phyloP scores from a whole-genome alignment of 1,139 yeast genomes.

The Yamadazyma epiphylla region DNA sequence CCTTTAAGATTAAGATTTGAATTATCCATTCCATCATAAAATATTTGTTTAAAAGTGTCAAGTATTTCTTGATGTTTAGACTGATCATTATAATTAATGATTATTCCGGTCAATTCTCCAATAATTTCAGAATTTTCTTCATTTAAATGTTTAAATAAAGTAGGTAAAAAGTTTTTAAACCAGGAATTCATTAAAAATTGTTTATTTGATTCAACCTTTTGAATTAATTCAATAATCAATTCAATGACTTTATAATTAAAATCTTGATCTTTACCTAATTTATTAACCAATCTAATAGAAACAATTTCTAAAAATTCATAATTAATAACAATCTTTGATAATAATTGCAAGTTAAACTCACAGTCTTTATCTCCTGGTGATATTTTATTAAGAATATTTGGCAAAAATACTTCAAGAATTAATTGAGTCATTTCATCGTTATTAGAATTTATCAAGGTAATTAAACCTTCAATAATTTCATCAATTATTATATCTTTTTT shows the following conservation, averaged over 20 bases:
- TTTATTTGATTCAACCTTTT: constrained; percentile 17
- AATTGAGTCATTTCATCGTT: constrained; percentile 30
- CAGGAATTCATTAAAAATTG: constrained; percentile 42
- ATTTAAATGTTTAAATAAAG: constrained; percentile 10
- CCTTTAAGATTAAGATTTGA: constrained; percentile 9
- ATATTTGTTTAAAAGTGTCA: constrained; percentile 25
- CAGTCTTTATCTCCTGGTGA: constrained; percentile 23
- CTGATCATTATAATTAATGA: constrained; percentile 33
- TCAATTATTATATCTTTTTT: constrained; percentile 29
- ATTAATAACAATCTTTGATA: constrained; percentile 43
- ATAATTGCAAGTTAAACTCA: constrained; percentile 36
- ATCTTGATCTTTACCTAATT: constrained; percentile 20
- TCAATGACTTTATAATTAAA: constrained; percentile 18
- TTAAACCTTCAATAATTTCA: constrained; percentile 48
- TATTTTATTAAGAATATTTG: constrained; percentile 53
- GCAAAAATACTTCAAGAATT: constrained; percentile 58
- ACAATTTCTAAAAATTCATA: constrained; percentile 47
- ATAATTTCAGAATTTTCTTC: constrained; percentile 21
- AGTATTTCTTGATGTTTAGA: constrained; percentile 37
- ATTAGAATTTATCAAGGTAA: constrained; percentile 35
- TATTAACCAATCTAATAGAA: constrained; percentile 44
- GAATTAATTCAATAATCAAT: constrained; percentile 19
- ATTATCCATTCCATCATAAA: constrained; percentile 14
- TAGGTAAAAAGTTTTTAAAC: constrained; percentile 36
- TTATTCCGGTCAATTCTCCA: constrained; percentile 35